Conservation (phyloP, 345 rosid species). For the Trapa bicornis region DNA sequence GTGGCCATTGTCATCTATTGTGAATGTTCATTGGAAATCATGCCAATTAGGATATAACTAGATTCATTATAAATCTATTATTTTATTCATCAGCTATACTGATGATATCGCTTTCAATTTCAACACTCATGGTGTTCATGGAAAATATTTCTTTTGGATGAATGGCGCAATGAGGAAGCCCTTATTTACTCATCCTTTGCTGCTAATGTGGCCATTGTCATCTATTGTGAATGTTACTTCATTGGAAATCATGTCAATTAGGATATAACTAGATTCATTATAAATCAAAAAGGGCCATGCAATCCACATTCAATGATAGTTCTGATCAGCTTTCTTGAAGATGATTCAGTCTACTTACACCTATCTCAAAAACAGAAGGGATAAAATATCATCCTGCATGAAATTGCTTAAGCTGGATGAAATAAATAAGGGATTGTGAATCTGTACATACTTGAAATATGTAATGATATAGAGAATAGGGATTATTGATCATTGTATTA, state of each 20-base stretch:
- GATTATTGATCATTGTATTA: neutral
- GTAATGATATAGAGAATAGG: conserved; percentile 1
- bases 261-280: neutral
- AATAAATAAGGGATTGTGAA: neutral
- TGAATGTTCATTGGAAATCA: neutral
- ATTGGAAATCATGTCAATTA: neutral
- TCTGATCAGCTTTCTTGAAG: neutral
- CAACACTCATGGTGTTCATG: neutral
- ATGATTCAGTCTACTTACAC: neutral
- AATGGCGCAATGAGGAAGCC: neutral
- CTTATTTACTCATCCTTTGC: neutral
- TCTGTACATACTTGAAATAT: neutral
- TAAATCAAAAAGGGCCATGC: neutral
- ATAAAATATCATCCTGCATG: neutral
- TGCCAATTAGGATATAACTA: neutral
- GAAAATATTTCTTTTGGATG: neutral
- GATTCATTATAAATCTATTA: neutral
- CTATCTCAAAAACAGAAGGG: neutral
- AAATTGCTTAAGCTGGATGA: neutral
- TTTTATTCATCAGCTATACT: neutral
- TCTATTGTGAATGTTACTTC: neutral
- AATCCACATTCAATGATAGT: neutral
- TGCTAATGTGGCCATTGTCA: neutral
- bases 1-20: neutral
- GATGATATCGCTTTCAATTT: neutral